Conservation (phyloP, 371 early-diverging fungal genomes). For the Mortierella sp. region DNA sequence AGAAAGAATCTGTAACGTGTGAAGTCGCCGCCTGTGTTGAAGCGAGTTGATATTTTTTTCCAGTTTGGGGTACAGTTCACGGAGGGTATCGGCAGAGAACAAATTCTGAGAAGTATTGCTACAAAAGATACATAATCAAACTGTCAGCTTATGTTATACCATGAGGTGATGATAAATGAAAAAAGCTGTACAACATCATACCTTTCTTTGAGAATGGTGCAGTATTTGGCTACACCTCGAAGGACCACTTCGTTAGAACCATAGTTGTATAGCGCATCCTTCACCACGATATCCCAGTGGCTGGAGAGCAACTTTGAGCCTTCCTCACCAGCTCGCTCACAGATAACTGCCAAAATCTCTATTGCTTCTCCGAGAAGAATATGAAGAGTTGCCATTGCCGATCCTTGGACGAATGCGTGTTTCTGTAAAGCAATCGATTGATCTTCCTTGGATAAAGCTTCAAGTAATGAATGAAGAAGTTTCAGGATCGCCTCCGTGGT, state of each 20-base stretch:
- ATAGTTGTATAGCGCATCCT: conserved; percentile 61
- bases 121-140: not conserved
- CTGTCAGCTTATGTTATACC: not conserved
- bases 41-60: conserved; percentile 73
- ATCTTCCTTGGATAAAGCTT: conserved; percentile 55
- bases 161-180: not conserved
- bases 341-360: conserved; percentile 63
- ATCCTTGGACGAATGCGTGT: conserved; percentile 64
- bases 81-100: conserved; percentile 60
- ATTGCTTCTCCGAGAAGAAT: conserved; percentile 66
- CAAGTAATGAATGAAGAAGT: conserved; percentile 58
- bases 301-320: conserved; percentile 33
- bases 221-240: conserved; percentile 65
- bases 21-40: conserved; percentile 70
- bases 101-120: conserved; percentile 54
- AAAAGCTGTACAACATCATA: conserved; percentile 27
- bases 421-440: conserved; percentile 50
- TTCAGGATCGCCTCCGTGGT: conserved; percentile 56
- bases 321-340: conserved; percentile 38
- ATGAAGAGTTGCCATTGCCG: conserved; percentile 66
- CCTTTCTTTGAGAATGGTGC: conserved; percentile 66
- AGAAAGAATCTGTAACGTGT: conserved; percentile 78
- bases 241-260: conserved; percentile 70
- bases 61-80: conserved; percentile 64
- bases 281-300: conserved; percentile 59